phyloP scores from a whole-genome alignment of 345 rosid species.

The Syzygium grande region DNA sequence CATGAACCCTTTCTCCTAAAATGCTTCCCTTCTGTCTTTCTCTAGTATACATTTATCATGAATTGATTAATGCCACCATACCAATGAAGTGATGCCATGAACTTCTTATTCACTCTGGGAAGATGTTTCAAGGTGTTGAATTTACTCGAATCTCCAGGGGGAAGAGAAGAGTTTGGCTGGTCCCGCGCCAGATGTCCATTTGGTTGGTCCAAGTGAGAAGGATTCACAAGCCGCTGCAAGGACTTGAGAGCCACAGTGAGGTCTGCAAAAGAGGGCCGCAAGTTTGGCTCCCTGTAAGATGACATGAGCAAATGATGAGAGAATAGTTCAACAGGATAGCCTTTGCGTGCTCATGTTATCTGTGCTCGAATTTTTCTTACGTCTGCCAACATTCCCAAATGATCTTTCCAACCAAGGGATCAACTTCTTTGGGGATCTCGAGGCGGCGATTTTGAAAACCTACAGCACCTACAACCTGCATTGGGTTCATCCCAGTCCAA shows the following conservation, averaged over 20 bases:
- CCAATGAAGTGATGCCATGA: background rate
- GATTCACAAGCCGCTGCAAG: conserved; percentile 68
- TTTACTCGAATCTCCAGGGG: conserved; percentile 47
- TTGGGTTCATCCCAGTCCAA: conserved; percentile 99
- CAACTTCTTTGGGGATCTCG: conserved; percentile 91
- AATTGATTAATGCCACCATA: conserved; percentile 1
- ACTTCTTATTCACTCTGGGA: conserved; percentile 26
- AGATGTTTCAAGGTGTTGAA: conserved; percentile 40
- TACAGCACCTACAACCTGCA: conserved; percentile 99
- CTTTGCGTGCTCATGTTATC: background rate
- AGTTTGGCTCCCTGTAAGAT: conserved; percentile 68
- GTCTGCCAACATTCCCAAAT: conserved; percentile 95
- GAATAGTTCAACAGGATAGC: background rate
- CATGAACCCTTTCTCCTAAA: background rate
- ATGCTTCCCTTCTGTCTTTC: background rate
- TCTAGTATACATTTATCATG: background rate
- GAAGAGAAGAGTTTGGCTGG: conserved; percentile 26
- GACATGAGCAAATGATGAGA: background rate
- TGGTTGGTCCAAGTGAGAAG: conserved; percentile 43
- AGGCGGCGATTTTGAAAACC: conserved; percentile 98
- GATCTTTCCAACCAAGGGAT: conserved; percentile 81
- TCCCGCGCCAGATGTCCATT: conserved; percentile 36
- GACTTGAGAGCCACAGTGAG: conserved; percentile 66
- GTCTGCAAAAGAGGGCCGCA: conserved; percentile 84
- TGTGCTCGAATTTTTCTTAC: conserved; percentile 31